Evolutionary conservation across 768 basidiomycete genomes (phyloP).

Genomic region (Lentinula sp.): DNA sequence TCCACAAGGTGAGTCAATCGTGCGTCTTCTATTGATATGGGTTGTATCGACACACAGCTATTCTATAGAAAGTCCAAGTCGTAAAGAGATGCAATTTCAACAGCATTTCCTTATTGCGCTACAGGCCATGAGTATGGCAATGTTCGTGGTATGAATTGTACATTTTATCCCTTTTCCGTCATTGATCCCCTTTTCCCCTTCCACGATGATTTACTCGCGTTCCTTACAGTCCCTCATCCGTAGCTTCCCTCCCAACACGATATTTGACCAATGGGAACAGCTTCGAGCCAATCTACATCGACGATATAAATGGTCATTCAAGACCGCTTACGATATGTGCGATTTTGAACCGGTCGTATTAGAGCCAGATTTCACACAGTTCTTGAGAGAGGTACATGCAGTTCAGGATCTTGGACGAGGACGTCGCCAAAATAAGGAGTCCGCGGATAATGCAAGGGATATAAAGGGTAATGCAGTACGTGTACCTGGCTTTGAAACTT

Average conservation of each 20-base stretch:
- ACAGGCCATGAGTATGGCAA: conserved; percentile 46
- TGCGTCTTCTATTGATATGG: background rate
- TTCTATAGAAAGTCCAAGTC: conserved; percentile 29
- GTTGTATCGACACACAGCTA: background rate
- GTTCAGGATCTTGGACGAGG: background rate
- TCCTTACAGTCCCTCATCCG: background rate
- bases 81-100: conserved; percentile 45
- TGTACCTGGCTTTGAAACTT: background rate
- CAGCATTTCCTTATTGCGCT: conserved; percentile 48
- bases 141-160: conserved; percentile 42
- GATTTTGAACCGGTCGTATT: background rate
- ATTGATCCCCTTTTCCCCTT: background rate
- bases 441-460: background rate
- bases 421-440: background rate
- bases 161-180: background rate
- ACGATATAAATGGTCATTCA: conserved; percentile 5
- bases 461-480: background rate
- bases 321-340: background rate
- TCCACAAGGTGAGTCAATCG: conserved; percentile 25
- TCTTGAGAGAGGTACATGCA: background rate
- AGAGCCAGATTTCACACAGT: background rate
- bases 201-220: no score
- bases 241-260: background rate
- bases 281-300: background rate
- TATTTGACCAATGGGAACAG: conserved; percentile 5